Evolutionary conservation across 1,284 basidiomycete species (phyloP).

Genomic region (Leucoagaricus sp.): DNA sequence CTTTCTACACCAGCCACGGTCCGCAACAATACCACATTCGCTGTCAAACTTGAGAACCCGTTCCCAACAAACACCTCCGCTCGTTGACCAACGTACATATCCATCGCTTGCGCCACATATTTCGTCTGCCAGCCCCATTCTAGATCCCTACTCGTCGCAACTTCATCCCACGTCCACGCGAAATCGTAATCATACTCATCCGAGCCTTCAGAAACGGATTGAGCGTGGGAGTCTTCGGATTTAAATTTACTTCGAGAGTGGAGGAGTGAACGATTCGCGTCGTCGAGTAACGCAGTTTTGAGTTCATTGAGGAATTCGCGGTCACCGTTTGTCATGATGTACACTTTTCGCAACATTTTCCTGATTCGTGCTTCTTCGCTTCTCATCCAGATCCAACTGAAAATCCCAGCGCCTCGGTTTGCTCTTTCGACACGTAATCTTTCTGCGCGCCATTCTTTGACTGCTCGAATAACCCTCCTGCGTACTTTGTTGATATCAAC

Average conservation of each 20-base stretch:
- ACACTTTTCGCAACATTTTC: slow-evolving; percentile 34
- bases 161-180: slow-evolving; percentile 17
- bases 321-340: slow-evolving; percentile 59
- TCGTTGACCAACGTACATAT: slow-evolving; percentile 52
- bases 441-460: slow-evolving; percentile 10
- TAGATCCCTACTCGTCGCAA: slow-evolving; percentile 49
- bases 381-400: neutral
- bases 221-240: neutral
- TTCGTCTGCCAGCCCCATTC: slow-evolving; percentile 44
- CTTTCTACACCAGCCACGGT: slow-evolving; percentile 33
- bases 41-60: slow-evolving; percentile 60
- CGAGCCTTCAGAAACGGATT: neutral
- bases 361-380: slow-evolving; percentile 20
- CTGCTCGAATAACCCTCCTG: slow-evolving; percentile 10
- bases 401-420: neutral
- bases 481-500: slow-evolving; percentile 11
- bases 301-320: slow-evolving; percentile 47
- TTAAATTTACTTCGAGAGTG: neutral
- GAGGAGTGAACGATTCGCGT: slow-evolving; percentile 33
- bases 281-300: slow-evolving; percentile 36
- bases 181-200: slow-evolving; percentile 1
- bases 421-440: neutral
- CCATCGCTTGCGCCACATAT: slow-evolving; percentile 48
- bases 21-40: slow-evolving; percentile 55
- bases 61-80: slow-evolving; percentile 58